Evolutionary conservation across 805 yeast species (phyloP), one percentile per base, ranked within the genome.

Genomic region (Lipomyces sp.): DNA sequence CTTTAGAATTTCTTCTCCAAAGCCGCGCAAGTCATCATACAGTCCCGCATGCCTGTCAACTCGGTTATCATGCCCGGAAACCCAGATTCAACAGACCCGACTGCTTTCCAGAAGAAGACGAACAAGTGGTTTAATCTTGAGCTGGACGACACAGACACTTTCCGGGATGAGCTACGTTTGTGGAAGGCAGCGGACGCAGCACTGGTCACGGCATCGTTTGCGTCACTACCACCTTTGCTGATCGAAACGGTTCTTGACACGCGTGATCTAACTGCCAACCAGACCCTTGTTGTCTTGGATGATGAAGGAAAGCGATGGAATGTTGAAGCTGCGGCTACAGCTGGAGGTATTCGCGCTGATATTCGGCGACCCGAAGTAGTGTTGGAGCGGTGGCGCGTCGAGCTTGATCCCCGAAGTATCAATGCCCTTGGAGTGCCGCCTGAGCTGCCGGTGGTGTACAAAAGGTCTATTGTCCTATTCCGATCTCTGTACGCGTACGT

Each of bases 301-400:
- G 82, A 81, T 2, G 81, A 82, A 6, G 84, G 82, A 32, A 81
- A 81, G 69, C 60, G 70, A n/a, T 73, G 72, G 70, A 72, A 63
- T 42, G 73, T 82, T 13, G 87, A 89, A 84, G 80, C 88, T 8
- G 85, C 82, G 65, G 89, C 88, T 13, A 81, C 84, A 2, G 86
- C 84, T 73, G 89, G 89, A 73, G 57, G 59, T 3, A 3, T 42
- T n/a, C 50, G 58, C 8, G 11, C 63, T 4, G 59, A 48, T n/a
- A 34, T 42, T 10, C 60, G 61, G 13, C 57, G 55, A 4, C 82
- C 86, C 18, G 98, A 94, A 77, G 85, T 95, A n/a, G 97, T 95
- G 1, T 79, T 95, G 64, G 99, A 95, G 75, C 83, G 99, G 66
- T 95, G 99, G 99, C 81, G 92, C 32, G 79, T 95, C 42, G 97